These are phyloP conservation scores for Waitea zeae DNA, from an alignment of 1,284 basidiomycete species.

Conservation along the genomic window DNA sequence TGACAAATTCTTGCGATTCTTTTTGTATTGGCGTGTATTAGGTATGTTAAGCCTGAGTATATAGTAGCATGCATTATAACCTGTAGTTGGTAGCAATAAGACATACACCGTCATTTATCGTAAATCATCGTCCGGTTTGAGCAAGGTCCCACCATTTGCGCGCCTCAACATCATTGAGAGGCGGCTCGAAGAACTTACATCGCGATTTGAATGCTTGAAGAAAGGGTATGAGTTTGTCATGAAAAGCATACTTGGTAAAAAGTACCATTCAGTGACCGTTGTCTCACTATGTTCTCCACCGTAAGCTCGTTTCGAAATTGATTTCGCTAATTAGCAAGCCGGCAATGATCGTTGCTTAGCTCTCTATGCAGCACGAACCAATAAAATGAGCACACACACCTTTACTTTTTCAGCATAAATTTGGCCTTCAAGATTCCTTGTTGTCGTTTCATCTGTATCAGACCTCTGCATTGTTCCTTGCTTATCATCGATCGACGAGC, in stretches of 20 bases:
- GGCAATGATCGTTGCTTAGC: too few species aligned
- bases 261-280: constrained; percentile 65
- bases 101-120: too few species aligned
- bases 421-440: constrained; percentile 33
- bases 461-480: constrained; percentile 26
- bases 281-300: constrained; percentile 67
- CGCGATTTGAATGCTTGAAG: constrained; percentile 75
- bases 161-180: constrained; percentile 39
- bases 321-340: constrained; percentile 27
- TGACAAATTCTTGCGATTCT: too few species aligned
- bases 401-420: constrained; percentile 61
- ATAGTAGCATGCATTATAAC: too few species aligned
- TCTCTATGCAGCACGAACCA: too few species aligned
- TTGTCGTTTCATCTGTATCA: too few species aligned
- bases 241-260: constrained; percentile 3
- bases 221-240: too few species aligned
- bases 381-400: too few species aligned
- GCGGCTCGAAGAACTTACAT: constrained; percentile 70
- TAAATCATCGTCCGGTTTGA: constrained; percentile 11
- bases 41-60: too few species aligned
- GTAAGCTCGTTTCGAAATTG: constrained; percentile 67
- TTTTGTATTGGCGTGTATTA: too few species aligned
- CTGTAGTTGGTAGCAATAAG: too few species aligned
- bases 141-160: constrained; percentile 54
- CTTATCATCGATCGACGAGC: constrained; percentile 45